These are phyloP conservation scores for Cryptosporidium andersoni DNA, from an alignment of 169 alveolate species.

Conservation along the genomic window DNA sequence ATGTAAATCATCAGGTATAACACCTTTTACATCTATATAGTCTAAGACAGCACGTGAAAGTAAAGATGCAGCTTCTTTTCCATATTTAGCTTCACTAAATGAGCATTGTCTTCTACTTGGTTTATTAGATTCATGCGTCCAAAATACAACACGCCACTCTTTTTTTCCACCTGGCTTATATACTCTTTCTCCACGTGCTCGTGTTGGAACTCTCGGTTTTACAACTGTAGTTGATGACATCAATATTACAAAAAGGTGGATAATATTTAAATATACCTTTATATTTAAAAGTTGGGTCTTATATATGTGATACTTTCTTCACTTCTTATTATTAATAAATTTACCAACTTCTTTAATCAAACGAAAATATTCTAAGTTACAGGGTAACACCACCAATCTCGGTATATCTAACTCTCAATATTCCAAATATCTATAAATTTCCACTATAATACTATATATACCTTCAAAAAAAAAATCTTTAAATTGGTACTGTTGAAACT, in stretches of 20 bases:
- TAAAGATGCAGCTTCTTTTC: conserved; percentile 67
- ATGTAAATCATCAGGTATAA: conserved; percentile 66
- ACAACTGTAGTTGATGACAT: conserved; percentile 12
- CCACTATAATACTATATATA: too few relatives aligned
- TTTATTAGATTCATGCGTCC: conserved; percentile 67
- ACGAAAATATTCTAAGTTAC: too few relatives aligned
- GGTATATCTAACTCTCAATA: too few relatives aligned
- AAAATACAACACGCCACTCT: conserved; percentile 69
- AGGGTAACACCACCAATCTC: too few relatives aligned
- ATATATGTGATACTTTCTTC: too few relatives aligned
- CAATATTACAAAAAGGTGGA: not conserved
- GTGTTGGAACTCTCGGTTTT: conserved; percentile 40
- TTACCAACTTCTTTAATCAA: too few relatives aligned
- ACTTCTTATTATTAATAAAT: too few relatives aligned
- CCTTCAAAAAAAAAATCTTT: too few relatives aligned
- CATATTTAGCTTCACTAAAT: conserved; percentile 68
- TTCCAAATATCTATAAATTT: too few relatives aligned
- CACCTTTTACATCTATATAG: conserved; percentile 67
- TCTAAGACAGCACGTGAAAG: conserved; percentile 62
- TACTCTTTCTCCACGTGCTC: conserved; percentile 70
- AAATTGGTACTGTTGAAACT: too few relatives aligned
- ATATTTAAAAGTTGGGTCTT: too few relatives aligned
- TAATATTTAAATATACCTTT: not conserved
- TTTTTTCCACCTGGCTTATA: conserved; percentile 68
- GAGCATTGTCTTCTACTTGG: conserved; percentile 71